Evolutionary conservation across 177 flowering plant species (phyloP), one percentile per base, ranked within the genome.

Genomic region (Vitis hybrid): DNA sequence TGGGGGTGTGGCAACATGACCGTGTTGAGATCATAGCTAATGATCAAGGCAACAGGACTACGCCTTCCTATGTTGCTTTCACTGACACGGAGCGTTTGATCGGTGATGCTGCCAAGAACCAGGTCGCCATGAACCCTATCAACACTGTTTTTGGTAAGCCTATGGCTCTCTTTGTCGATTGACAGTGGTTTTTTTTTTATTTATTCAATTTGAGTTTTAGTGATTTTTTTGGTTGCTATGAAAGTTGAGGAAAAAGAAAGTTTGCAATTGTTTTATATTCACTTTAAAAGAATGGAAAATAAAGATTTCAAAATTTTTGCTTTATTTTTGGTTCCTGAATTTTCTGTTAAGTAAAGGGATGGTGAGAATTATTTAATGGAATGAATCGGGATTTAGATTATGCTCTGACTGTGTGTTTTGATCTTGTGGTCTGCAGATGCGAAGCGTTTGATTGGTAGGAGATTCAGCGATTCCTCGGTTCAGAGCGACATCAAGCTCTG

Each of bases 1-100:
- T 84, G 1, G 87, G 87, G 11, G 87, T 84, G 0, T 84, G 87
- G 87, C 87, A 84, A 71, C 87, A 84, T 46, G 85, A 84, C 52
- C 80, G 87, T 13, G 85, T 84, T 21, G 87, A 84, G 71, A 84
- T 84, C 73, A 84, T 84, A 0, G 86, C 88, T 4, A 85, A 84
- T 52, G 83, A 84, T 67, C 85, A 80, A 59, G 86, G 88, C 0
- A 85, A 85, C 76, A 73, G 86, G 13, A 85, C 86, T 24, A 85
- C 86, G 3, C 88, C 88, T 15, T 85, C 88, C 3, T 85, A 81
- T 54, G 88, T 84, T 3, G 84, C 77, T n/a, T 81, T 81, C 54
- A 81, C 84, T 1, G 84, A 81, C 58, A 68, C 81, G 84, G 46
- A 41, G 46, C 46, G 46, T 5, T 41, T 41, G 46, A 41, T 41